These are phyloP conservation scores for Bidens hawaiensis DNA, from an alignment of 140 eudicot genomes.

Conservation along the genomic window DNA sequence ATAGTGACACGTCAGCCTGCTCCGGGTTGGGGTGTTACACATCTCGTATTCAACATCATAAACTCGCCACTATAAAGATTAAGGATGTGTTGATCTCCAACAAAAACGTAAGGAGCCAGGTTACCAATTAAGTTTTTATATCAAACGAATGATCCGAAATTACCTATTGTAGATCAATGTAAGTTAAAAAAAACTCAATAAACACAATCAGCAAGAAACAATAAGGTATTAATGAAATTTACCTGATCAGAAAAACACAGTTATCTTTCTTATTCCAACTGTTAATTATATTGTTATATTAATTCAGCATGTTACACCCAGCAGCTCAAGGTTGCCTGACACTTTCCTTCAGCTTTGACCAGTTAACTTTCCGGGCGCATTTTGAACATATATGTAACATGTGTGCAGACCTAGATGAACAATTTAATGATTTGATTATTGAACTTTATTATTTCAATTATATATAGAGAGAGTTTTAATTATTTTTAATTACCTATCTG, in stretches of 20 bases:
- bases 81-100: not conserved
- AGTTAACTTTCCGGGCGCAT: conserved; percentile 51
- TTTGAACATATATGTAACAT: conserved; percentile 67
- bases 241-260: conserved; percentile 19
- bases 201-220: not conserved
- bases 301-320: conserved; percentile 21
- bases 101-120: conserved; percentile 6
- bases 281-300: conserved; percentile 13
- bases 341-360: conserved; percentile 46
- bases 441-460: too few relatives aligned
- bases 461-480: not conserved
- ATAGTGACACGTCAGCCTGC: too few relatives aligned
- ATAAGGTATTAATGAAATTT: conserved; percentile 1
- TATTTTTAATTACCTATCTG: conserved; percentile 60
- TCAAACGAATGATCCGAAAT: not conserved
- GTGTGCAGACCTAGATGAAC: conserved; percentile 60
- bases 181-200: not conserved
- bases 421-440: not conserved
- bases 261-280: conserved; percentile 12
- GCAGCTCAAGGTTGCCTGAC: conserved; percentile 58
- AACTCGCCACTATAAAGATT: not conserved
- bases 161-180: not conserved
- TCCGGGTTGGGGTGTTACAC: too few relatives aligned
- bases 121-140: not conserved
- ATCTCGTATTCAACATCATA: not conserved